These are phyloP conservation scores for Melaleuca alternifolia DNA, from an alignment of 345 rosid genomes.

Conservation along the genomic window DNA sequence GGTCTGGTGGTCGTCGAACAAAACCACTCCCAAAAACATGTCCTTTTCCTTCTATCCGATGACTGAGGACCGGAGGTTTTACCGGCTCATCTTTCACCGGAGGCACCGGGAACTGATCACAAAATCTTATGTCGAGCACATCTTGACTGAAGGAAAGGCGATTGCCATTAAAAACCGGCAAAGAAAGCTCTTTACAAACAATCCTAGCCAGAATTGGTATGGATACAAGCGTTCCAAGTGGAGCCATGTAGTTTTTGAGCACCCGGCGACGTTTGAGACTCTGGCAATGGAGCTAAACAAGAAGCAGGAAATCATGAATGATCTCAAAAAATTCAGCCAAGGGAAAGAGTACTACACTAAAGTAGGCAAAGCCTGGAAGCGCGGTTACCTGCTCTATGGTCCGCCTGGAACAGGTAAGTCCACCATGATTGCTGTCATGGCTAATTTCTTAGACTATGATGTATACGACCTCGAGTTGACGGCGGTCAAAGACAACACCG, in stretches of 20 bases:
- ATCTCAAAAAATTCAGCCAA: slow-evolving; percentile 3
- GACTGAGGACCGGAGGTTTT: neutral
- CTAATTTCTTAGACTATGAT: slow-evolving; percentile 5
- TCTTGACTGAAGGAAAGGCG: slow-evolving; percentile 1
- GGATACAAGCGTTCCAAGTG: neutral
- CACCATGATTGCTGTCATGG: slow-evolving; percentile 18
- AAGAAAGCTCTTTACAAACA: slow-evolving; percentile 3
- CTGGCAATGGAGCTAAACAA: slow-evolving; percentile 7
- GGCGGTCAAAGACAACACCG: slow-evolving; percentile 10
- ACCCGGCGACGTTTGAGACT: slow-evolving; percentile 13
- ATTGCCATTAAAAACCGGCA: neutral
- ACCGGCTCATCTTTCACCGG: neutral
- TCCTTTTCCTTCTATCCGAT: neutral
- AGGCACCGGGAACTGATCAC: slow-evolving; percentile 3
- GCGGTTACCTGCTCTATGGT: slow-evolving; percentile 5
- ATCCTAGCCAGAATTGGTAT: slow-evolving; percentile 7
- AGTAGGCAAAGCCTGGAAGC: slow-evolving; percentile 10
- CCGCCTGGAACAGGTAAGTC: slow-evolving; percentile 20
- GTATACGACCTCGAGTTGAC: slow-evolving; percentile 13
- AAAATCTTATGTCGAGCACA: neutral
- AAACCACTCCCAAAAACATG: neutral
- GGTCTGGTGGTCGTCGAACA: slow-evolving; percentile 1
- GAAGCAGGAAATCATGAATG: slow-evolving; percentile 5
- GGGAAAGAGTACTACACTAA: slow-evolving; percentile 9
- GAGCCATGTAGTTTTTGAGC: slow-evolving; percentile 10